Percentiles rank a stretch among this genome's conserved stretches.
phyloP scores from a whole-genome alignment of 495 filamentous ascomycete species.

The Penicillium longicatenatum region DNA sequence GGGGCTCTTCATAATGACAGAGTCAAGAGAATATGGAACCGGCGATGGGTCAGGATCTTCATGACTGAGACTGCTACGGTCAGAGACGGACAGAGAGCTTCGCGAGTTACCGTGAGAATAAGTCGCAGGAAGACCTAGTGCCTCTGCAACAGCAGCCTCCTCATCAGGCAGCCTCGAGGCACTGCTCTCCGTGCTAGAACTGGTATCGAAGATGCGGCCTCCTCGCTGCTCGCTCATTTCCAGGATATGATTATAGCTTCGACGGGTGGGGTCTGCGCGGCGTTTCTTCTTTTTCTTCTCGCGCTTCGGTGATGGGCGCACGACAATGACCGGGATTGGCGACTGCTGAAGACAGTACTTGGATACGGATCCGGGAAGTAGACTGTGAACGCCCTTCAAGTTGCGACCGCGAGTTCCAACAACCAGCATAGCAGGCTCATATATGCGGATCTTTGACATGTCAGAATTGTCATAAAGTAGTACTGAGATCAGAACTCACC shows the following conservation, averaged over 20 bases:
- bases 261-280: conserved; percentile 72
- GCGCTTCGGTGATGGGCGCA: conserved; percentile 86
- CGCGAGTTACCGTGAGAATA: conserved; percentile 39
- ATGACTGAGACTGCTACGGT: conserved; percentile 40
- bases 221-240: conserved; percentile 57
- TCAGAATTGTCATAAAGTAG: conserved; percentile 14
- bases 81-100: conserved; percentile 54
- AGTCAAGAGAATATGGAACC: conserved; percentile 31
- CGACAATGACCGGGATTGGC: conserved; percentile 95
- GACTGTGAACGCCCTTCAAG: conserved; percentile 82
- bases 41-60: conserved; percentile 32
- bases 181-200: conserved; percentile 44
- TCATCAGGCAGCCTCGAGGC: conserved; percentile 52
- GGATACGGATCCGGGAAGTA: conserved; percentile 90
- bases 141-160: conserved; percentile 72
- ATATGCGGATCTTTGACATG: conserved; percentile 75
- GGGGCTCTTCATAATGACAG: conserved; percentile 34
- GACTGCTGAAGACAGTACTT: conserved; percentile 97
- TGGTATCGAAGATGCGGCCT: conserved; percentile 57
- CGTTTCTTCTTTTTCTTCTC: conserved; percentile 92
- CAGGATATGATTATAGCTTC: conserved; percentile 79
- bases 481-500: conserved; percentile 56
- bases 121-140: conserved; percentile 60
- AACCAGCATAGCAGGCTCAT: conserved; percentile 92
- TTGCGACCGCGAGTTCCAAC: conserved; percentile 90